These are phyloP conservation scores for Marsdenia floribunda DNA, from an alignment of 257 asterid species.

Conservation along the genomic window DNA sequence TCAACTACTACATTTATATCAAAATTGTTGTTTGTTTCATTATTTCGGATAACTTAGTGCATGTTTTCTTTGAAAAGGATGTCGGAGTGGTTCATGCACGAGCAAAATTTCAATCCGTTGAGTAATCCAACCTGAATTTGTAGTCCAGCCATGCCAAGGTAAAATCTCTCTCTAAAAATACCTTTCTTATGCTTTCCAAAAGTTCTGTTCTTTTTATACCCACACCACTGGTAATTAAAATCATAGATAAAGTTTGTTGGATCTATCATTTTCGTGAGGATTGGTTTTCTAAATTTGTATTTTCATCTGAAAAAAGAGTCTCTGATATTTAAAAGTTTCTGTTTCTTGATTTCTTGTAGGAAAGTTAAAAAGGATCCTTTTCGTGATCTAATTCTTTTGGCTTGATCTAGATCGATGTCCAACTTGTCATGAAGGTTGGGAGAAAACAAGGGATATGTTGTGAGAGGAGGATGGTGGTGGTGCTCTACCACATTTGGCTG, in stretches of 20 bases:
- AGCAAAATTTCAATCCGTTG: neutral
- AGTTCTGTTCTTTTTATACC: neutral
- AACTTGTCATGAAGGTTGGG: conserved; percentile 18
- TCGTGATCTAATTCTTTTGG: neutral
- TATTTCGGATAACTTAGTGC: neutral
- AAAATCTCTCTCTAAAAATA: neutral
- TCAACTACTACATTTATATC: neutral
- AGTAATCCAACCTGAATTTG: neutral
- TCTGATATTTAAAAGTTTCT: neutral
- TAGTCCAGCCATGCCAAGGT: conserved; percentile 10
- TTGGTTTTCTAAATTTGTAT: neutral
- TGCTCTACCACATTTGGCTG: neutral
- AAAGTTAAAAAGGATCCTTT: neutral
- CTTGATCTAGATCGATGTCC: conserved; percentile 11
- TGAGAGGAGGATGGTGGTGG: neutral
- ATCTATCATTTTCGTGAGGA: neutral
- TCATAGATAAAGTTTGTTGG: neutral
- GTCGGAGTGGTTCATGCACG: neutral
- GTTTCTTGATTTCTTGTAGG: neutral
- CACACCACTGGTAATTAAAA: neutral
- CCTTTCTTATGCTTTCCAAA: neutral
- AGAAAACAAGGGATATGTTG: neutral
- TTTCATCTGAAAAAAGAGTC: neutral
- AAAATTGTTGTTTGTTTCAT: neutral
- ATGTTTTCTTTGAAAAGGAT: conserved; percentile 7